Evolutionary conservation across 1,284 basidiomycete genomes (phyloP), one percentile per base, ranked within the genome.

Genomic region (Melanopsichium pennsylvanicum): DNA sequence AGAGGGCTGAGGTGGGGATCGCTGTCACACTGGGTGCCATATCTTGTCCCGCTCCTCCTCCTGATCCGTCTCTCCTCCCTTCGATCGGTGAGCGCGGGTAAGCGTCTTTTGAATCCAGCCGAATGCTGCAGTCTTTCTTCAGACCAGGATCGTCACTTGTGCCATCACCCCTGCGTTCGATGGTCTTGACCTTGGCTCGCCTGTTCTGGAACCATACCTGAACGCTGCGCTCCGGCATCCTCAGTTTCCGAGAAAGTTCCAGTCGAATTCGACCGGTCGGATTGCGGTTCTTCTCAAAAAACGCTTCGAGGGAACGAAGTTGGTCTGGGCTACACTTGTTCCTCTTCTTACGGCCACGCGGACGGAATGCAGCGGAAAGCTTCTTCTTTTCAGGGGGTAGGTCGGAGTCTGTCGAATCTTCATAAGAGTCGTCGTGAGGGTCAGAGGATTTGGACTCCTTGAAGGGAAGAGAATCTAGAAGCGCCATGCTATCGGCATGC

Each of bases 171-270:
- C 59, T 25, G 5, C 59, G 69, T 26, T 67, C 69, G 12, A 67
- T 31, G 4, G 63, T 67, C 56, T 71, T 71, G 63, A 71, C 52
- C 44, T 72, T 72, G 37, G 70, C 70, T 23, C 59, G 49, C 2
- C 66, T 54, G 21, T 74, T 74, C 57, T 75, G 74, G 46, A 75
- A 75, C 74, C 74, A 74, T 19, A 75, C 61, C 26, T 74, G 74
- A 5, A 76, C 72, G 25, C 74, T 76, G 25, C 74, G 58, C 33
- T 76, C 74, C 2, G 72, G 70, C 71, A 74, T 72, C 21, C 57
- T 52, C 22, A 76, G 57, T 12, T 46, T 57, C 8, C 67, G 38
- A 11, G 62, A 64, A 0, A 76, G 64, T 52, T 76, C 70, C n/a
- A 52, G 44, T 1, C 74, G 50, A 8, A 74, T 41, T 2, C 57